A percentile compares a stretch with the other conserved stretches of the same genome.
These are phyloP conservation scores for Styphnolobium japonicum DNA, from an alignment of 306 rosid species.

Conservation along the genomic window DNA sequence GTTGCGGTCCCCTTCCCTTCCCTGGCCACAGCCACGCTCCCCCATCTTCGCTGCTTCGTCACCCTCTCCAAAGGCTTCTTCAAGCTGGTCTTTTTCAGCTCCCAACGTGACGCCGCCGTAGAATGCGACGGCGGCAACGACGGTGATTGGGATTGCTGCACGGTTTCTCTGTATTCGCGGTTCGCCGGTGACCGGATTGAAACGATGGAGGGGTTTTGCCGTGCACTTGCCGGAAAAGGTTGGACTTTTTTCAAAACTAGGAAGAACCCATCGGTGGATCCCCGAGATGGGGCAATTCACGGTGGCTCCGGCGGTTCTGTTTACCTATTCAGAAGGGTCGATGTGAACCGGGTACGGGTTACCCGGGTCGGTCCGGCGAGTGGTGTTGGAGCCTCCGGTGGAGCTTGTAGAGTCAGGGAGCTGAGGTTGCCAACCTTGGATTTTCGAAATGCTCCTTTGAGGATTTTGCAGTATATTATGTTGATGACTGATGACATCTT, in stretches of 20 bases:
- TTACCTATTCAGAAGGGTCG: conserved; percentile 56
- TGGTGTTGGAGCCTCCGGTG: conserved; percentile 25
- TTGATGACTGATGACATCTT: conserved; percentile 49
- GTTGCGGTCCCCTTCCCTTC: conserved; percentile 71
- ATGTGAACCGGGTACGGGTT: conserved; percentile 48
- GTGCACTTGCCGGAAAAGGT: conserved; percentile 57
- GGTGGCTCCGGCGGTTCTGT: conserved; percentile 37
- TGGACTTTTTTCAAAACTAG: conserved; percentile 59
- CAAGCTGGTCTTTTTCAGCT: conserved; percentile 54
- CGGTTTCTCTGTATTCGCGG: conserved; percentile 47
- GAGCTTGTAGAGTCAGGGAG: conserved; percentile 58
- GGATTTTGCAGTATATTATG: conserved; percentile 48
- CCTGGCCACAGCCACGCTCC: conserved; percentile 36
- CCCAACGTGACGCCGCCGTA: conserved; percentile 11
- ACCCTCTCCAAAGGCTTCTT: conserved; percentile 49
- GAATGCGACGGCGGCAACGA: not conserved
- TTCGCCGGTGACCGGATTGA: conserved; percentile 38
- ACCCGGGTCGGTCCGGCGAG: conserved; percentile 28
- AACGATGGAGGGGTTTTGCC: conserved; percentile 54
- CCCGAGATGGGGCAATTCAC: not conserved
- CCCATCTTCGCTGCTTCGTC: conserved; percentile 55
- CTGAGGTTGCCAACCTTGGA: conserved; percentile 62
- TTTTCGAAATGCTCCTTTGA: conserved; percentile 63
- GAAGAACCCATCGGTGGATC: conserved; percentile 34
- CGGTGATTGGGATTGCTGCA: conserved; percentile 57